phyloP scores from a whole-genome alignment of 331 rosid genomes.

The Malus hybrid region DNA sequence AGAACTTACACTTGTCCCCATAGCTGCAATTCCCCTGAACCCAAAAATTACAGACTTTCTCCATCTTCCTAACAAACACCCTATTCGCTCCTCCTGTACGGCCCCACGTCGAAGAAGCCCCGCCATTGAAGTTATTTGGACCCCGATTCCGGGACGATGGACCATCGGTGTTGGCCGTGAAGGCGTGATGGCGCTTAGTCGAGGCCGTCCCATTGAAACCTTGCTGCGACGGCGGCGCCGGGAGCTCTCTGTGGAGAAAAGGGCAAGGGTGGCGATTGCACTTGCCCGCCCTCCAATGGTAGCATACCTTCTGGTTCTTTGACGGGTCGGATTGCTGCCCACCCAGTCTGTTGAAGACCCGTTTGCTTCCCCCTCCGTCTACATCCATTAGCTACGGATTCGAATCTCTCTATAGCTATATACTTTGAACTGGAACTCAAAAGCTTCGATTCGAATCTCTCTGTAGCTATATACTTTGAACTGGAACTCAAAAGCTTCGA shows the following conservation, averaged over 20 bases:
- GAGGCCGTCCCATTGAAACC: slow-evolving; percentile 47
- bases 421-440: not conserved
- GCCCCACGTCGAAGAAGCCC: slow-evolving; percentile 46
- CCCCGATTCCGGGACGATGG: slow-evolving; percentile 45
- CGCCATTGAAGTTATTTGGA: slow-evolving; percentile 39
- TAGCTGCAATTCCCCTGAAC: slow-evolving; percentile 62
- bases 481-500: not conserved
- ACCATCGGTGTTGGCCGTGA: slow-evolving; percentile 30
- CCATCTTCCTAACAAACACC: slow-evolving; percentile 47
- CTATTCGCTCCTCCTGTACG: slow-evolving; percentile 32
- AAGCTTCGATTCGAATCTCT: not conserved
- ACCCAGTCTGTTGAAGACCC: slow-evolving; percentile 59
- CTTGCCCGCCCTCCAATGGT: slow-evolving; percentile 84
- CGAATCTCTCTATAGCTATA: too few species aligned
- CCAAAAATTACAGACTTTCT: slow-evolving; percentile 69
- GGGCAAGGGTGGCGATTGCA: slow-evolving; percentile 75
- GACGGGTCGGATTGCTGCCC: slow-evolving; percentile 31
- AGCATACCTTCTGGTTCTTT: slow-evolving; percentile 71
- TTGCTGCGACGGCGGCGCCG: slow-evolving; percentile 20
- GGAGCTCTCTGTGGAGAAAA: slow-evolving; percentile 60
- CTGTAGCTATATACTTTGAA: not conserved
- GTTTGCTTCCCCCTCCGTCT: slow-evolving; percentile 65
- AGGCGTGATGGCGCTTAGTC: slow-evolving; percentile 49
- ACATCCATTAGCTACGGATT: slow-evolving; percentile 50
- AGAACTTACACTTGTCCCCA: slow-evolving; percentile 72